A percentile compares a stretch with the other conserved stretches of the same genome.
phyloP scores from a whole-genome alignment of 257 asterid species.

The Nicotiana paniculata region DNA sequence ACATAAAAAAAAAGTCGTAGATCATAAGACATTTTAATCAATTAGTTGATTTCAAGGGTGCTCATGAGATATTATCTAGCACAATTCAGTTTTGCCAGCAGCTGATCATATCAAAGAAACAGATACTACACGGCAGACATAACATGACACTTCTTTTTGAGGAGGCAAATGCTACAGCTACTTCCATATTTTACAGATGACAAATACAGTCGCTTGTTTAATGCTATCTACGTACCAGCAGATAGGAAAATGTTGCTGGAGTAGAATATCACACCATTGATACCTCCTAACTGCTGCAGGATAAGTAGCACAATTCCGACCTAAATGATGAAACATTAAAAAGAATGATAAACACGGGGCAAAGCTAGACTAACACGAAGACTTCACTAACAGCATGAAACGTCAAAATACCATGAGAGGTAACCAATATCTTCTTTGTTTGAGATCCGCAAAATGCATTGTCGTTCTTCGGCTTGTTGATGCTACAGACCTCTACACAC shows the following conservation, averaged over 20 bases:
- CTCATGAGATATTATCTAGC: background rate
- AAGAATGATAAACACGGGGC: background rate
- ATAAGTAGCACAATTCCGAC: slow-evolving; percentile 80
- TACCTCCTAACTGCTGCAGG: slow-evolving; percentile 76
- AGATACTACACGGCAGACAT: background rate
- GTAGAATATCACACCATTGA: slow-evolving; percentile 82
- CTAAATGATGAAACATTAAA: slow-evolving; percentile 24
- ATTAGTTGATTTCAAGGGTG: background rate
- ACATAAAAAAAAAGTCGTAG: background rate
- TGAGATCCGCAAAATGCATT: slow-evolving; percentile 70
- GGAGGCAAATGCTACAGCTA: background rate
- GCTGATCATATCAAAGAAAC: background rate
- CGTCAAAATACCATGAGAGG: slow-evolving; percentile 67
- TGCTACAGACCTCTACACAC: slow-evolving; percentile 72
- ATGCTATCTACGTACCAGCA: slow-evolving; percentile 50
- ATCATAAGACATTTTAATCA: background rate
- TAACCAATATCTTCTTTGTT: slow-evolving; percentile 83
- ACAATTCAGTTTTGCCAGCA: background rate
- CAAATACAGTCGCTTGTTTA: background rate
- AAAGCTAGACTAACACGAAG: background rate
- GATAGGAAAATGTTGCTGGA: slow-evolving; percentile 71
- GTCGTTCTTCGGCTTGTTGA: slow-evolving; percentile 77
- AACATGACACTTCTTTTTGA: background rate
- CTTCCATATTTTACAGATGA: background rate
- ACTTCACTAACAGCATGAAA: background rate